A percentile compares a stretch with the other conserved stretches of the same genome.
These are phyloP conservation scores for Leccinum fibrillosum DNA, from an alignment of 768 basidiomycete species.

Conservation along the genomic window DNA sequence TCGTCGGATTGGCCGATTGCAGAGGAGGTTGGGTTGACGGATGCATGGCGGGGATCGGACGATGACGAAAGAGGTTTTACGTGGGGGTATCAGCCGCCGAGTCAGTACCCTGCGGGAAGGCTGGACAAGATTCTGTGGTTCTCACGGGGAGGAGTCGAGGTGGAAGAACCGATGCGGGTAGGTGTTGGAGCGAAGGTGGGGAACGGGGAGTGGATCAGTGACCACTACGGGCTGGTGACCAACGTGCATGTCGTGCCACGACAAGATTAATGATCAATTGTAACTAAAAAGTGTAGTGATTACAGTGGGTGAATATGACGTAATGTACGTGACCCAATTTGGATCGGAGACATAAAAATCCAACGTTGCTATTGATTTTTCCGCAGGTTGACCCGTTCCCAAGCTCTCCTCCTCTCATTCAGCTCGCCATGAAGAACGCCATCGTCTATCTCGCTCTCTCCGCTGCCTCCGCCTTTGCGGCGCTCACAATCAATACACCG, in stretches of 20 bases:
- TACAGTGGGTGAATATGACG: constrained; percentile 9
- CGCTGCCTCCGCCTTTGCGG: constrained; percentile 37
- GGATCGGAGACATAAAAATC: constrained; percentile 34
- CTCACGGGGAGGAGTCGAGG: constrained; percentile 43
- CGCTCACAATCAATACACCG: constrained; percentile 71
- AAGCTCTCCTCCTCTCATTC: constrained; percentile 10
- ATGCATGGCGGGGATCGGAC: constrained; percentile 54
- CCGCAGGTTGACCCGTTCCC: constrained; percentile 13
- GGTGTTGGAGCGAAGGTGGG: constrained; percentile 51
- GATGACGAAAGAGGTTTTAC: constrained; percentile 50
- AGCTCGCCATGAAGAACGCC: constrained; percentile 45
- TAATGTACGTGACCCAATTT: constrained; percentile 16
- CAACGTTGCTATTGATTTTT: constrained; percentile 16
- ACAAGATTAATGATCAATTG: constrained; percentile 12
- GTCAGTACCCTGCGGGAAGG: constrained; percentile 46
- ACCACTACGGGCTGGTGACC: constrained; percentile 62
- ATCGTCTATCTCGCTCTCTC: constrained; percentile 40
- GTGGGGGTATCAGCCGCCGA: constrained; percentile 65
- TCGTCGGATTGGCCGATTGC: constrained; percentile 43
- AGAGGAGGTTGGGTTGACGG: constrained; percentile 45
- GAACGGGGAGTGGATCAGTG: constrained; percentile 53
- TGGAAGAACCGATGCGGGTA: constrained; percentile 52
- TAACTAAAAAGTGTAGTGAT: constrained; percentile 8
- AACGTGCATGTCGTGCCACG: constrained; percentile 28
- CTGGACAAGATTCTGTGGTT: constrained; percentile 68